These are phyloP conservation scores for Skeletonema marinoi DNA, from an alignment of 108 stramenopile genomes.

Conservation along the genomic window DNA sequence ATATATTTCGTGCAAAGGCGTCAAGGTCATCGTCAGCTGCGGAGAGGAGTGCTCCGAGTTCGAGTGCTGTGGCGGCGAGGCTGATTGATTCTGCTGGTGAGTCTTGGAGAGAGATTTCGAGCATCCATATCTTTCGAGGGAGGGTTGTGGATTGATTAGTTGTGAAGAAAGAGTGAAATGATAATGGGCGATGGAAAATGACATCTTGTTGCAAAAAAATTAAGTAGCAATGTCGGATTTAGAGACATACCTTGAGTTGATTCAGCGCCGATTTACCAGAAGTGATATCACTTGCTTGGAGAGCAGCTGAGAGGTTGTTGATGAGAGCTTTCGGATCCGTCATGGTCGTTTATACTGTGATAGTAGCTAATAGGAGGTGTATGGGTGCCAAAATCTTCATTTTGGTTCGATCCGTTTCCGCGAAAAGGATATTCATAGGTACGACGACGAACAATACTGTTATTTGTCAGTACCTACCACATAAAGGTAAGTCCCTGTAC, in stretches of 20 bases:
- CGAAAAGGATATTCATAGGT: background rate
- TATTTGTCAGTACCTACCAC: no score
- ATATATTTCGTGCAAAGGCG: slow-evolving; percentile 84
- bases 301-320: slow-evolving; percentile 54
- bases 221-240: background rate
- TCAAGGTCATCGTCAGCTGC: slow-evolving; percentile 81
- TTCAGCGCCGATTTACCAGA: slow-evolving; percentile 65
- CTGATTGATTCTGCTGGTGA: slow-evolving; percentile 38
- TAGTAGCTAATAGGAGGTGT: no score
- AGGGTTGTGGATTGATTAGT: background rate
- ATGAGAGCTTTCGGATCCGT: slow-evolving; percentile 55
- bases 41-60: slow-evolving; percentile 82
- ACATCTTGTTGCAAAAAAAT: background rate
- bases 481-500: no score
- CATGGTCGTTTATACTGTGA: slow-evolving; percentile 29
- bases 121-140: slow-evolving; percentile 51
- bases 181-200: background rate
- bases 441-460: no score
- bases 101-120: slow-evolving; percentile 47
- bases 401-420: background rate
- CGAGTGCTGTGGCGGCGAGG: slow-evolving; percentile 63
- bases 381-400: no score
- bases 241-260: slow-evolving; percentile 61
- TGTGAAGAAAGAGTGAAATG: background rate
- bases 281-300: slow-evolving; percentile 66